A percentile compares a stretch with the other conserved stretches of the same genome.
These are phyloP conservation scores for Yamadazyma atlantica DNA, from an alignment of 1,139 yeast genomes.

Conservation along the genomic window DNA sequence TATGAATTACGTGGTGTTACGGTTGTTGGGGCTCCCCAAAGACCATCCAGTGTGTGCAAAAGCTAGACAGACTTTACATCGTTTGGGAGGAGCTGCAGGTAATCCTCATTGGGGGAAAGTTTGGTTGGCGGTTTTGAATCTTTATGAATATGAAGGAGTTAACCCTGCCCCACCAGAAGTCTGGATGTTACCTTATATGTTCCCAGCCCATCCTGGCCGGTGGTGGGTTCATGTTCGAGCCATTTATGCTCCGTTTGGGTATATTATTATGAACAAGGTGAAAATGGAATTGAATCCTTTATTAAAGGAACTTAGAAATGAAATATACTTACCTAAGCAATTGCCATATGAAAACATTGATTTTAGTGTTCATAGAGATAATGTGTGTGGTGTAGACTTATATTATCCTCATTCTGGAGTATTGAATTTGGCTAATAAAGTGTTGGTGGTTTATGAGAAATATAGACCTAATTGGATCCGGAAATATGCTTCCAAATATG, in stretches of 20 bases:
- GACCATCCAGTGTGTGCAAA: conserved; percentile 78
- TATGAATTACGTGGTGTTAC: conserved; percentile 74
- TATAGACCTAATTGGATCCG: conserved; percentile 76
- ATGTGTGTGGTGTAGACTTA: conserved; percentile 87
- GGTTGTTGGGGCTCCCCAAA: conserved; percentile 72
- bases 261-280: conserved; percentile 59
- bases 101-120: conserved; percentile 98
- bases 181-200: conserved; percentile 79
- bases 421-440: conserved; percentile 62
- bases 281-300: conserved; percentile 66
- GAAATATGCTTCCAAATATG: conserved; percentile 49
- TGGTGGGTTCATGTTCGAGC: conserved; percentile 99
- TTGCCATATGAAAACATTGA: conserved; percentile 65
- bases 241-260: conserved; percentile 85
- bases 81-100: conserved; percentile 85
- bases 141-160: conserved; percentile 95
- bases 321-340: conserved; percentile 57
- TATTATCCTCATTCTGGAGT: conserved; percentile 86
- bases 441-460: conserved; percentile 64
- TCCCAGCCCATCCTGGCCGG: conserved; percentile 89
- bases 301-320: conserved; percentile 64
- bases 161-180: conserved; percentile 98
- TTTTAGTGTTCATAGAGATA: conserved; percentile 71
- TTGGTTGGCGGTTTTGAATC: conserved; percentile 76
- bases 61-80: conserved; percentile 69